Evolutionary conservation across 2,329 filamentous ascomycete genomes (phyloP).

Genomic region (Fusarium udum): DNA sequence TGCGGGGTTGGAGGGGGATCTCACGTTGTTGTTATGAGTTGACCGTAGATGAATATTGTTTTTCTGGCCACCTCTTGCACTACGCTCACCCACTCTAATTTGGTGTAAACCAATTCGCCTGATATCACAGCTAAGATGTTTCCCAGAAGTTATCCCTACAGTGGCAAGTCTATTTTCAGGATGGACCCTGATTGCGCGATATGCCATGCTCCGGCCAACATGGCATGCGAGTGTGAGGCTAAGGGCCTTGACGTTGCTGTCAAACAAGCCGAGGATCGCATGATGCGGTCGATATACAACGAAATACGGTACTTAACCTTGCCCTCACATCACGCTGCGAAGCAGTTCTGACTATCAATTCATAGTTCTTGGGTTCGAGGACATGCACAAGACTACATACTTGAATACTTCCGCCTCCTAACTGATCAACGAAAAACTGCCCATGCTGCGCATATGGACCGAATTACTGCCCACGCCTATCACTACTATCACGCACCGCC

Average conservation of each 20-base stretch:
- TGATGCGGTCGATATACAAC: conserved; percentile 70
- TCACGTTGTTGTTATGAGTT: conserved; percentile 42
- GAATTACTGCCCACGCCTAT: conserved; percentile 63
- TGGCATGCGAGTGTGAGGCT: conserved; percentile 72
- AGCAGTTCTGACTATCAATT: conserved; percentile 15
- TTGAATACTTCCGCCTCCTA: conserved; percentile 70
- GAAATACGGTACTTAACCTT: conserved; percentile 66
- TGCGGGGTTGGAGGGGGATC: conserved; percentile 43
- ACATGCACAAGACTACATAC: conserved; percentile 74
- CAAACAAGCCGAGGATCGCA: conserved; percentile 68
- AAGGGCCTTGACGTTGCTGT: conserved; percentile 71
- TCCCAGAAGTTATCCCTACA: conserved; percentile 56
- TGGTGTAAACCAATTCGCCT: conserved; percentile 31
- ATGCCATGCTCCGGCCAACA: conserved; percentile 67
- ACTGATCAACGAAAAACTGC: conserved; percentile 68
- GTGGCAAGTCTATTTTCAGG: conserved; percentile 63
- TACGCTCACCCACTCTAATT: conserved; percentile 18
- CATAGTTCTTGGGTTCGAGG: conserved; percentile 69
- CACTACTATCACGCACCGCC: conserved; percentile 67
- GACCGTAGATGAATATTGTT: conserved; percentile 38
- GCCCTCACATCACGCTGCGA: neutral
- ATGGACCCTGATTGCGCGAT: conserved; percentile 78
- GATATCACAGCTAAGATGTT: conserved; percentile 59
- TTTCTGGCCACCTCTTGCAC: conserved; percentile 21
- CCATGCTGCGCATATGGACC: conserved; percentile 65